Conservation (phyloP, 345 rosid genomes). For the Streptanthus diversifolius region DNA sequence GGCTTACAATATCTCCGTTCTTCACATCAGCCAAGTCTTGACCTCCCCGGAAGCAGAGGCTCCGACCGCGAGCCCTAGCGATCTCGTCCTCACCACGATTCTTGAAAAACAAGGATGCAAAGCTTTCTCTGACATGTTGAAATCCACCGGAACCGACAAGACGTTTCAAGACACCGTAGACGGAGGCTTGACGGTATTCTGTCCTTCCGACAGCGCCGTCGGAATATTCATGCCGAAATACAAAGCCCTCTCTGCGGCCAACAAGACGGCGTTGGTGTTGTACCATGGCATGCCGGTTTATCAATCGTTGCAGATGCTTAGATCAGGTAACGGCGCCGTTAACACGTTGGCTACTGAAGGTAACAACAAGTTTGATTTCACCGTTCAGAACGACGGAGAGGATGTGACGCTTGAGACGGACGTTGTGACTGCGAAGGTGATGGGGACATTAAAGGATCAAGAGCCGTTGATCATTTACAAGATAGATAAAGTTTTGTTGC, state of each 20-base stretch:
- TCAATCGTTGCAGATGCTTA: conserved; percentile 58
- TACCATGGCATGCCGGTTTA: conserved; percentile 82
- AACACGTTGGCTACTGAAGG: conserved; percentile 96
- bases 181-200: conserved; percentile 87
- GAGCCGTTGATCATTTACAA: conserved; percentile 80
- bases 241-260: conserved; percentile 67
- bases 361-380: conserved; percentile 64
- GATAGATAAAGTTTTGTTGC: conserved; percentile 64
- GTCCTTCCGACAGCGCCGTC: conserved; percentile 63
- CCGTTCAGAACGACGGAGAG: conserved; percentile 71
- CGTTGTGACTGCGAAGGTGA: conserved; percentile 54
- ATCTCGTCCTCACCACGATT: conserved; percentile 54
- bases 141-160: conserved; percentile 53
- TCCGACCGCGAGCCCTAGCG: conserved; percentile 69
- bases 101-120: conserved; percentile 81
- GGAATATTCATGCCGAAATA: conserved; percentile 59
- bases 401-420: conserved; percentile 66
- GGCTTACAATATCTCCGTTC: conserved; percentile 73
- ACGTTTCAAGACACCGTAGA: conserved; percentile 69
- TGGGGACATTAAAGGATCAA: conserved; percentile 62
- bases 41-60: conserved; percentile 84
- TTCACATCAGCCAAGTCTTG: conserved; percentile 67
- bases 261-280: conserved; percentile 57
- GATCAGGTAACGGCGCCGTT: conserved; percentile 68
- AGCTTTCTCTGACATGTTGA: conserved; percentile 63